These are phyloP conservation scores for Drechslerella coelobrocha DNA, from an alignment of 2,329 filamentous ascomycete species.

Conservation along the genomic window DNA sequence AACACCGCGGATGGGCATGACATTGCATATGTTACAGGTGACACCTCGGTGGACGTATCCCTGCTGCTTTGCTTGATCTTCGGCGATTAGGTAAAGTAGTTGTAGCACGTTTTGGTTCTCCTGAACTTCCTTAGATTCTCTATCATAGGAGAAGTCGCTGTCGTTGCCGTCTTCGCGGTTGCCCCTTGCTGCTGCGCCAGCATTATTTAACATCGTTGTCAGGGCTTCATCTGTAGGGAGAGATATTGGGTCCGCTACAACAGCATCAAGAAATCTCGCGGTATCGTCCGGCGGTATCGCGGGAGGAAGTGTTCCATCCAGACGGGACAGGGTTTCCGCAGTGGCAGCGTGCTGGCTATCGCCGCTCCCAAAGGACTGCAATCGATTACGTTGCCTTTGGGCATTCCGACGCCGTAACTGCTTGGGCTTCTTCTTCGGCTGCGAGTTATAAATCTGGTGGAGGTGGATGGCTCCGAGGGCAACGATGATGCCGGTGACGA, in stretches of 20 bases:
- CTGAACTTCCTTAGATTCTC: constrained; percentile 51
- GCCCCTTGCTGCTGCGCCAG: constrained; percentile 44
- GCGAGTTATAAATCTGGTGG: constrained; percentile 51
- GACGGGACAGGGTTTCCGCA: constrained; percentile 27
- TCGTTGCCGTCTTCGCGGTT: constrained; percentile 51
- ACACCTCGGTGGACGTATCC: constrained; percentile 92
- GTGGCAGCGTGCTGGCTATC: constrained; percentile 37
- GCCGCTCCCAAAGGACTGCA: constrained; percentile 40
- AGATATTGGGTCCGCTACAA: constrained; percentile 49
- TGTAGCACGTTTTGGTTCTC: constrained; percentile 55
- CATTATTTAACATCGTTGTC: constrained; percentile 49
- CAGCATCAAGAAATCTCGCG: constrained; percentile 11
- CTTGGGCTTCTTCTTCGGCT: constrained; percentile 46
- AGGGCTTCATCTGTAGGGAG: constrained; percentile 41
- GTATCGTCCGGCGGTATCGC: constrained; percentile 27
- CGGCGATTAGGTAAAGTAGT: constrained; percentile 54
- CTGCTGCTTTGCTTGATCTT: constrained; percentile 82
- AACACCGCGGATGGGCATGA: constrained; percentile 86
- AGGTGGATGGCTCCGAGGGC: constrained; percentile 52
- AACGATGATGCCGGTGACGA: constrained; percentile 52
- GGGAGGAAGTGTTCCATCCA: constrained; percentile 35
- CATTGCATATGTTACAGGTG: constrained; percentile 86
- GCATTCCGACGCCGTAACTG: constrained; percentile 54
- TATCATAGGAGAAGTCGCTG: constrained; percentile 52
- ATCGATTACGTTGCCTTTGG: constrained; percentile 48